Evolutionary conservation across 164 flowering plant species (phyloP).

Genomic region (Protea cynaroides): DNA sequence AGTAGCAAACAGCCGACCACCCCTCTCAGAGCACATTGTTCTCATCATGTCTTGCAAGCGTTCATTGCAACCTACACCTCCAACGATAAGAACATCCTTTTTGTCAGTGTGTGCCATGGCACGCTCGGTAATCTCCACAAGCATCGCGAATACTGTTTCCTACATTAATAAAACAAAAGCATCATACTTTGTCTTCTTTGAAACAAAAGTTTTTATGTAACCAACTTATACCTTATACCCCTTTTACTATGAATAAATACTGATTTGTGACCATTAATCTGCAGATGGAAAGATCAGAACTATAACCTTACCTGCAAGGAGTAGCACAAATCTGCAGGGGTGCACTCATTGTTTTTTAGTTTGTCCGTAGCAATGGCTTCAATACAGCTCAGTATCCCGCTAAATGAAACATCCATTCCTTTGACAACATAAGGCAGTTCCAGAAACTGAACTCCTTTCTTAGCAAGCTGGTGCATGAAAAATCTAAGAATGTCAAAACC

Average conservation of each 20-base stretch:
- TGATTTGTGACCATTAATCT: too few relatives aligned
- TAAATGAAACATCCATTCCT: constrained; percentile 98
- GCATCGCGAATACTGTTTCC: constrained; percentile 97
- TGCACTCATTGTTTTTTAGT: constrained; percentile 86
- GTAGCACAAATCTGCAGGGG: constrained; percentile 96
- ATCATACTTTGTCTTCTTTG: too few relatives aligned
- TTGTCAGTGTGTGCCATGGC: constrained; percentile 98
- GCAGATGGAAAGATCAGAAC: not conserved
- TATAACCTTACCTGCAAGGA: constrained; percentile 63
- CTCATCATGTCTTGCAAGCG: constrained; percentile 96
- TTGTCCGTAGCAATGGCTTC: constrained; percentile 89
- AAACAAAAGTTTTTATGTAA: too few relatives aligned
- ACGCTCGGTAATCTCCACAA: constrained; percentile 95
- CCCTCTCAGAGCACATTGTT: constrained; percentile 85
- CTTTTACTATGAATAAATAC: too few relatives aligned
- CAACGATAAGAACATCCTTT: constrained; percentile 91
- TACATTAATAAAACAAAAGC: constrained; percentile 12
- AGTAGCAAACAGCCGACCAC: constrained; percentile 78
- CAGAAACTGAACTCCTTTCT: constrained; percentile 77
- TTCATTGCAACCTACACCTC: constrained; percentile 98
- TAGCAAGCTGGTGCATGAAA: constrained; percentile 61
- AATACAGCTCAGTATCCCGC: constrained; percentile 86
- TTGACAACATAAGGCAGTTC: constrained; percentile 95
- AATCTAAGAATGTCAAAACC: too few relatives aligned
- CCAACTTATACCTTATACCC: too few relatives aligned